Base-by-base conservation (phyloP, 495 filamentous ascomycete genomes). In the Aspergillus hancockii region DNA sequence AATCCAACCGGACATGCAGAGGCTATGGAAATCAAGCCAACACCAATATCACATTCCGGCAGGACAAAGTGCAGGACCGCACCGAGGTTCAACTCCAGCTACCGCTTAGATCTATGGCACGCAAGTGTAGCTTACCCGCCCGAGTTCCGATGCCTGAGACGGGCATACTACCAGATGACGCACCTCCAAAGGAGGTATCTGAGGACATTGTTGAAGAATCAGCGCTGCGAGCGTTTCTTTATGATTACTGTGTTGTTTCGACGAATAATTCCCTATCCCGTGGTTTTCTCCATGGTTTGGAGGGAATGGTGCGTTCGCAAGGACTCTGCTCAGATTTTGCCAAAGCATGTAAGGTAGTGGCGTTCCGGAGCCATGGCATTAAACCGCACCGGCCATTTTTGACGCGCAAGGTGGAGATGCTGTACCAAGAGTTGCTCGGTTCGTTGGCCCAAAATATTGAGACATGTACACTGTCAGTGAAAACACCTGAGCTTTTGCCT, bases 151-250 rank as follows among this genome's bases (percentile, higher is more conserved):
- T 28, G 7, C 25, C 25, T 28, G 7, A 28, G 25, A 28, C 7
- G 7, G 25, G 25, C 25, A 28, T 28, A 7, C 25, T 28, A 28
- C 25, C 25, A 28, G 25, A 28, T 28, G 25, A 7, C 7, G 25
- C 7, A 7, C 25, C 25, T 28, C 25, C 25, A 7, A 28, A 28
- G 7, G 25, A 28, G 25, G 7, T 7, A 28, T 28, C 25, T 7
- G 25, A 28, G 25, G 25, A 28, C 3, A 3, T 7, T 28, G 25
- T 28, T 28, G 25, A 28, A 28, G 25, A 28, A 61, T 63, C 14
- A 22, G 66, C 72, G 16, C 59, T 75, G 16, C 61, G 61, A 31
- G 66, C 67, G 0, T 75, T 75, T 43, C 63, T 75, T 49, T 62
- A 75, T 55, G 72, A 75, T 38, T 75, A 65, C 36, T 66, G 60